phyloP scores from a whole-genome alignment of 164 flowering plant genomes.

The Aristolochia fimbriata region DNA sequence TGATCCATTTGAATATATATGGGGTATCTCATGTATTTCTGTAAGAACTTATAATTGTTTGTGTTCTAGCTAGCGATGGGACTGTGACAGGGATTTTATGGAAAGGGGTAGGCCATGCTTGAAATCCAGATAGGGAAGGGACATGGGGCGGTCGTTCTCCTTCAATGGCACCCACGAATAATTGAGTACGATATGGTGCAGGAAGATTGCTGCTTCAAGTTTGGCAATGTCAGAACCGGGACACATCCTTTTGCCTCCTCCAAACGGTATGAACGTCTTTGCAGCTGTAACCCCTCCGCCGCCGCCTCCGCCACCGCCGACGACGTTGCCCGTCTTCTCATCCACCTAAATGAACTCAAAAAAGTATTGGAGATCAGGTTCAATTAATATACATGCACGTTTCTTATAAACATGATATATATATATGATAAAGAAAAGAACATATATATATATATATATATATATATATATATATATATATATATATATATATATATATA shows the following conservation, averaged over 20 bases:
- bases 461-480: no score
- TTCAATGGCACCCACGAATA: constrained; percentile 6
- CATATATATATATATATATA: no score
- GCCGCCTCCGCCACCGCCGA: background rate
- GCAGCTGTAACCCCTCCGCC: background rate
- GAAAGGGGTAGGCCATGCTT: constrained; percentile 10
- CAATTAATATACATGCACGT: no score
- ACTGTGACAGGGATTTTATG: constrained; percentile 1
- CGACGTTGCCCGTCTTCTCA: background rate
- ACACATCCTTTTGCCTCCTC: constrained; percentile 55
- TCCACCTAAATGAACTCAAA: background rate
- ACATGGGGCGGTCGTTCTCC: constrained; percentile 2
- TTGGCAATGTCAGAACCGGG: constrained; percentile 58
- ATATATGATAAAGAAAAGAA: no score
- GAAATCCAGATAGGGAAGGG: constrained; percentile 9
- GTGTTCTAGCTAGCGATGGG: background rate
- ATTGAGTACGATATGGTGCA: constrained; percentile 40
- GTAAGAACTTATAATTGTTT: no score
- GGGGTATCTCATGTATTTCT: no score
- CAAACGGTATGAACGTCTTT: constrained; percentile 35
- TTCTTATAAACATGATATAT: no score
- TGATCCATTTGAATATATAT: no score
- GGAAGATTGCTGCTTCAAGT: constrained; percentile 41
- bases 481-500: no score
- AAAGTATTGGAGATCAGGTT: no score